Percentiles rank a stretch among this genome's conserved stretches.
phyloP scores from a whole-genome alignment of 2,329 filamentous ascomycete genomes.

The Aspergillus aculeatus region DNA sequence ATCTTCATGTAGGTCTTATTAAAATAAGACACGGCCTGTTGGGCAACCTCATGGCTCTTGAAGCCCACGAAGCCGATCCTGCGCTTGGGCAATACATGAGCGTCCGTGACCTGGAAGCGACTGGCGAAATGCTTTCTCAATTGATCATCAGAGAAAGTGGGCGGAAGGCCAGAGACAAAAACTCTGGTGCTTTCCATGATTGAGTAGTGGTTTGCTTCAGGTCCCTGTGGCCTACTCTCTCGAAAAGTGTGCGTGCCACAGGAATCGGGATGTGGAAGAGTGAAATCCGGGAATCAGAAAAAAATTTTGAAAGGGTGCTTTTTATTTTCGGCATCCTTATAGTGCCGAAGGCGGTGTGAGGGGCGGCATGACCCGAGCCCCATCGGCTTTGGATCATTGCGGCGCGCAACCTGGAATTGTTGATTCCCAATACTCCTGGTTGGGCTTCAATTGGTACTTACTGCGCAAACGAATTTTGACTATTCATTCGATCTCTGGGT shows the following conservation, averaged over 20 bases:
- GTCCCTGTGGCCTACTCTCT: slow-evolving; percentile 20
- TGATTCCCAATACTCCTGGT: slow-evolving; percentile 8
- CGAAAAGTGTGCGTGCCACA: slow-evolving; percentile 6
- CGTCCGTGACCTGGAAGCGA: slow-evolving; percentile 78
- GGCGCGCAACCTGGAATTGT: slow-evolving; percentile 10
- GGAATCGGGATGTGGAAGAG: background rate
- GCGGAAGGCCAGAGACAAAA: slow-evolving; percentile 73
- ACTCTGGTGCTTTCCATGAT: slow-evolving; percentile 75
- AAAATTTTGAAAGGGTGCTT: slow-evolving; percentile 23
- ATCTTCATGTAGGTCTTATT: slow-evolving; percentile 93
- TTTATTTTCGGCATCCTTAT: slow-evolving; percentile 28
- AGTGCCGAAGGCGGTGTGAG: slow-evolving; percentile 35
- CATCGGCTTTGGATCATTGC: slow-evolving; percentile 11
- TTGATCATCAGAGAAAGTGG: slow-evolving; percentile 77
- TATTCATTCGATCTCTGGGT: background rate
- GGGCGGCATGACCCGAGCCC: slow-evolving; percentile 27
- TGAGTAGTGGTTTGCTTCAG: slow-evolving; percentile 13
- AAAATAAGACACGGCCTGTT: slow-evolving; percentile 87
- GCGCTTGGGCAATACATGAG: slow-evolving; percentile 84
- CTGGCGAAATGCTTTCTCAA: slow-evolving; percentile 85
- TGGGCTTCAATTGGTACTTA: background rate
- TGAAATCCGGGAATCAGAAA: slow-evolving; percentile 19
- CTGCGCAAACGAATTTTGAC: background rate
- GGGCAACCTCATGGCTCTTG: slow-evolving; percentile 76
- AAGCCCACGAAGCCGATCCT: slow-evolving; percentile 96